Base-by-base conservation (phyloP, 345 rosid genomes). In the Angophora floribunda region DNA sequence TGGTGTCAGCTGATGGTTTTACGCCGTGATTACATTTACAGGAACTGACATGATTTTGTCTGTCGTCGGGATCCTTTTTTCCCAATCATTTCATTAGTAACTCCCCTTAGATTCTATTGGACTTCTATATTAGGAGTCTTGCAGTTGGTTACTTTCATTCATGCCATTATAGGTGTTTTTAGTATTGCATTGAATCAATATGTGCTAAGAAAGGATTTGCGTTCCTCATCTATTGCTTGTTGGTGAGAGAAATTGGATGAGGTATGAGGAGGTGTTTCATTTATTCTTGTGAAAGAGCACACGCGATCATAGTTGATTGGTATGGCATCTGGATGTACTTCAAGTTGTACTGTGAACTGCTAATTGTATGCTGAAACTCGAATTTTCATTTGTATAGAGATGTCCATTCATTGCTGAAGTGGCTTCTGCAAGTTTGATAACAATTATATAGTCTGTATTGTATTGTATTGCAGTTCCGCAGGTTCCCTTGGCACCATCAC, bases 401-500 rank as follows among this genome's bases (percentile, higher is more conserved):
- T 75, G 49, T 75, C 49, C 24, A 75, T 75, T 75, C 84, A 41
- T 75, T 86, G 79, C 87, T 17, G 4, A 28, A 6, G 28, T 79
- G 26, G 61, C 55, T 45, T 52, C 12, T 55, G 24, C 21, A 44
- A 50, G 65, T 22, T 22, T 82, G 16, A 47, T 16, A 36, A 32
- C 80, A 32, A 70, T 70, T 70, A 9, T n/a, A 87, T 84, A 19
- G 67, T 51, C 59, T 24, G 44, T 51, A 59, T 86, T 85, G 91
- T 85, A 67, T 89, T 92, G 49, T 41, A 26, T 26, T 53, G 85
- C 94, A 93, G 95, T 93, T 65, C 90, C 92, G 85, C 92, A 86
- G 86, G 86, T 89, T 86, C 96, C 95, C 53, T 87, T 94, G 57
- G 93, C 97, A 70, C 98, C 99, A 88, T 96, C 99, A 12, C 98